Conservation (phyloP, 1,284 basidiomycete species). For the Naganishia liquefaciens region DNA sequence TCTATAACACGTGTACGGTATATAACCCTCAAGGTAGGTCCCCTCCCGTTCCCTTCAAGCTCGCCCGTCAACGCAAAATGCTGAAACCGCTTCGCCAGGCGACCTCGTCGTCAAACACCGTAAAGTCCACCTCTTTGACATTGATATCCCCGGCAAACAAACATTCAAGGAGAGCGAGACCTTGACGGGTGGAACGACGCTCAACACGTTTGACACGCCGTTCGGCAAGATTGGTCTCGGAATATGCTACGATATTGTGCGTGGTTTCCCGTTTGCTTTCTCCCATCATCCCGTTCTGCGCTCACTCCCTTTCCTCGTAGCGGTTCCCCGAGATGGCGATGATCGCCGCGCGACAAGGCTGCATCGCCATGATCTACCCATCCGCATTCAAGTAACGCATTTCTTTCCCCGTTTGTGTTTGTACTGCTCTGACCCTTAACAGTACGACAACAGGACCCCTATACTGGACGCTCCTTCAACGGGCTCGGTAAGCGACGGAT, state of each 20-base stretch:
- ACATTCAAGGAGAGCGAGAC: slow-evolving; percentile 98
- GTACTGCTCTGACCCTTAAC: not conserved
- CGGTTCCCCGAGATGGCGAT: slow-evolving; percentile 94
- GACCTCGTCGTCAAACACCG: slow-evolving; percentile 84
- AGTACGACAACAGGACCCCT: slow-evolving; percentile 85
- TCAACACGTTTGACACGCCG: slow-evolving; percentile 84
- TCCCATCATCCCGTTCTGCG: not conserved
- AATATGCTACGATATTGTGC: slow-evolving; percentile 58
- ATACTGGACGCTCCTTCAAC: slow-evolving; percentile 92
- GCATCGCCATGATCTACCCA: slow-evolving; percentile 87
- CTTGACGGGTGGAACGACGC: slow-evolving; percentile 72
- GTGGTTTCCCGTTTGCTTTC: slow-evolving; percentile 27
- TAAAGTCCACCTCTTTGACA: slow-evolving; percentile 97
- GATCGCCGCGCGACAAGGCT: slow-evolving; percentile 85
- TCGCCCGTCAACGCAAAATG: slow-evolving; percentile 22
- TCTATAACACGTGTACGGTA: slow-evolving; percentile 93
- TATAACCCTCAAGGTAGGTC: slow-evolving; percentile 76
- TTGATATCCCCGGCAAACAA: slow-evolving; percentile 95
- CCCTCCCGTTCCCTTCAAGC: slow-evolving; percentile 27
- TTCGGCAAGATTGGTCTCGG: slow-evolving; percentile 55
- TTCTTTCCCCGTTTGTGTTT: slow-evolving; percentile 38
- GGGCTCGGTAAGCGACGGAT: slow-evolving; percentile 67
- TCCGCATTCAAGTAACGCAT: slow-evolving; percentile 55
- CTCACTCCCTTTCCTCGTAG: slow-evolving; percentile 30
- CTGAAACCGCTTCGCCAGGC: slow-evolving; percentile 57